Evolutionary conservation across 2,329 filamentous ascomycete species (phyloP).

Genomic region (Fusarium torulosum): DNA sequence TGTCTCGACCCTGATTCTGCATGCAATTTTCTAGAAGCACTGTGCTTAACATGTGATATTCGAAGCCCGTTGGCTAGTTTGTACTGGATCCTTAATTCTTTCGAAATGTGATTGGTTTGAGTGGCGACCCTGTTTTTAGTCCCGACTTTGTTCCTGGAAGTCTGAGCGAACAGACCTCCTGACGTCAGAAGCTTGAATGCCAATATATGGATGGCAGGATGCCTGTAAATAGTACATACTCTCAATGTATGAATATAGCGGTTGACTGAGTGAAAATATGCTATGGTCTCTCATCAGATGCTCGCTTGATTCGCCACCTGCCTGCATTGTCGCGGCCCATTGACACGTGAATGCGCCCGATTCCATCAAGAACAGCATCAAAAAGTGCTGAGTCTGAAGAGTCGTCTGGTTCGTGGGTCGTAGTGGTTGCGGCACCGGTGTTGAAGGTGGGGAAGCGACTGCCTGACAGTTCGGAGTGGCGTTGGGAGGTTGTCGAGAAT

Average conservation of each 20-base stretch:
- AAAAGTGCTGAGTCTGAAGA: slow-evolving; percentile 51
- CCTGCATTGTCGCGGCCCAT: slow-evolving; percentile 56
- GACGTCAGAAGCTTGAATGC: background rate
- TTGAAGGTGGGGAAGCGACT: background rate
- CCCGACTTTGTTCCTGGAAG: slow-evolving; percentile 7
- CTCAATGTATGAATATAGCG: background rate
- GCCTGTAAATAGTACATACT: background rate
- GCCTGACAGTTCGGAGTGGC: background rate
- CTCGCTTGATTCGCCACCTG: slow-evolving; percentile 56
- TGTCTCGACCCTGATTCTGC: slow-evolving; percentile 5
- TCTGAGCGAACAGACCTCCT: background rate
- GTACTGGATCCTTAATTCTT: slow-evolving; percentile 16
- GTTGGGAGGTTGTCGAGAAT: slow-evolving; percentile 13
- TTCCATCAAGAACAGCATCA: slow-evolving; percentile 54
- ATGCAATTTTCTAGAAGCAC: slow-evolving; percentile 14
- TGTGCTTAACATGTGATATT: slow-evolving; percentile 5
- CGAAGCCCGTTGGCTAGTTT: slow-evolving; percentile 7
- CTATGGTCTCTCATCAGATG: slow-evolving; percentile 37
- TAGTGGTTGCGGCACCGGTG: background rate
- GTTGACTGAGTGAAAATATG: slow-evolving; percentile 13
- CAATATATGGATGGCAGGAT: too few species aligned
- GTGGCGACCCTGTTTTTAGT: slow-evolving; percentile 6
- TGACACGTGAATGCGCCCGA: slow-evolving; percentile 51
- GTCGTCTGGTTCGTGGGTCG: slow-evolving; percentile 11
- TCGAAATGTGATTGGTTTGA: slow-evolving; percentile 12